Evolutionary conservation across 2,329 filamentous ascomycete species (phyloP), one percentile per base, ranked within the genome.

Genomic region (Trichoderma oligosporum): DNA sequence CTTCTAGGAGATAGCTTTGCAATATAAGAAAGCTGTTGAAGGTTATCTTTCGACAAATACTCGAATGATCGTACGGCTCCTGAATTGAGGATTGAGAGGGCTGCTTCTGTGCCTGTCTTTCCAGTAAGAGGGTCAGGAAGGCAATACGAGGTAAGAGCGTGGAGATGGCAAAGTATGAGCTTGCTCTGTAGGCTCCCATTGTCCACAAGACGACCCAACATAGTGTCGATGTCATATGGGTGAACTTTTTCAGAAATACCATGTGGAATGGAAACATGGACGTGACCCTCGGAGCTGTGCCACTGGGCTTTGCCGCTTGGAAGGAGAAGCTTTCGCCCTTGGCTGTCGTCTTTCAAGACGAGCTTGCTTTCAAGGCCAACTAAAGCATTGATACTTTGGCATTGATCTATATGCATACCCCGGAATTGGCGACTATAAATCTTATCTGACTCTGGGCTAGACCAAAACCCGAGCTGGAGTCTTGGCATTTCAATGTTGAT

Each of bases 31-130:
- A 55, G 41, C 9, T 42, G 3, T 25, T 20, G 18, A 3, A 62
- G 11, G 11, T 41, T 41, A 11, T 60, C 29, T 7, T 60, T 33
- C 4, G 59, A 35, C 3, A 59, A 22, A 2, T 6, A 41, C 7
- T 55, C 35, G n/a, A 49, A 78, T 0, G 82, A 85, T 16, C 68
- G 64, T 0, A 82, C 66, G 0, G 79, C 72, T 0, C 79, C 79
- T 0, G 78, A 81, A 0, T 58, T 41, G 0, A 86, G 64, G 1
- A 82, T 79, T 0, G 64, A 61, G 0, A 85, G 62, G 0, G 81
- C 79, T 44, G 79, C 66, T 60, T 86, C 82, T 0, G 80, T 82
- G 0, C 83, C 83, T 0, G 80, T 85, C 4, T 68, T 66, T 0
- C 63, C 45, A 0, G 76, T 81, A 0, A 84, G 68, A 0, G 67